These are phyloP conservation scores for Russula virescens DNA, from an alignment of 768 basidiomycete genomes.

Conservation along the genomic window DNA sequence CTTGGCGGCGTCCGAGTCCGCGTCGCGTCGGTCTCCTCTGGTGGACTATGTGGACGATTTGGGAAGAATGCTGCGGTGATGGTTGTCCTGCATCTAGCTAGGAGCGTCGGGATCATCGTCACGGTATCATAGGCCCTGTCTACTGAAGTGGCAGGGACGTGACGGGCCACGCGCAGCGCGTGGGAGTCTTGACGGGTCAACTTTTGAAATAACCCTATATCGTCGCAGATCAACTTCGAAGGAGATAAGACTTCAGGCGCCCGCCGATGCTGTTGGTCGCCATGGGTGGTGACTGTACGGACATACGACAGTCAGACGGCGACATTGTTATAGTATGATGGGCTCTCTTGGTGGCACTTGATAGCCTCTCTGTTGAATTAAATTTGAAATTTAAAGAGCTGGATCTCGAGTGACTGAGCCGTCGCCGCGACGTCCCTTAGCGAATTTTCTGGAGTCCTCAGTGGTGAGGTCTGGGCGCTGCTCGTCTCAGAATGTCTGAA, in stretches of 20 bases:
- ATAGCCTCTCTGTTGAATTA: too few species aligned
- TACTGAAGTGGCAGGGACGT: not conserved
- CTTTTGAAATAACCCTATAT: not conserved
- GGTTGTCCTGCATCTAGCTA: not conserved
- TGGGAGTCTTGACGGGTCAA: conserved; percentile 4
- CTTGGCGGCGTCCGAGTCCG: not conserved
- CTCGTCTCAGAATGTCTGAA: too few species aligned
- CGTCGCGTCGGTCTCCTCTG: not conserved
- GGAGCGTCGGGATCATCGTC: conserved; percentile 5
- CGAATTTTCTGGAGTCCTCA: too few species aligned
- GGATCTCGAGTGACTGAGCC: too few species aligned
- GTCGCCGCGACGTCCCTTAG: too few species aligned
- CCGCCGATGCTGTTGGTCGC: not conserved
- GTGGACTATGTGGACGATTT: not conserved
- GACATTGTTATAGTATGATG: too few species aligned
- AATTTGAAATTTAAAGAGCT: too few species aligned
- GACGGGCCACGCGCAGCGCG: not conserved
- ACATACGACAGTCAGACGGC: too few species aligned
- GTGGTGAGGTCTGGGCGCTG: too few species aligned
- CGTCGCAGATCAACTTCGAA: not conserved
- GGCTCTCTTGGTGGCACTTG: too few species aligned
- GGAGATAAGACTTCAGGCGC: not conserved
- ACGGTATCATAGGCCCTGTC: not conserved
- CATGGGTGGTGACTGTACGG: too few species aligned
- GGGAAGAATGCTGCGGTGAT: not conserved